These are phyloP conservation scores for Phytopythium sindhum DNA, from an alignment of 352 stramenopile genomes.

Conservation along the genomic window DNA sequence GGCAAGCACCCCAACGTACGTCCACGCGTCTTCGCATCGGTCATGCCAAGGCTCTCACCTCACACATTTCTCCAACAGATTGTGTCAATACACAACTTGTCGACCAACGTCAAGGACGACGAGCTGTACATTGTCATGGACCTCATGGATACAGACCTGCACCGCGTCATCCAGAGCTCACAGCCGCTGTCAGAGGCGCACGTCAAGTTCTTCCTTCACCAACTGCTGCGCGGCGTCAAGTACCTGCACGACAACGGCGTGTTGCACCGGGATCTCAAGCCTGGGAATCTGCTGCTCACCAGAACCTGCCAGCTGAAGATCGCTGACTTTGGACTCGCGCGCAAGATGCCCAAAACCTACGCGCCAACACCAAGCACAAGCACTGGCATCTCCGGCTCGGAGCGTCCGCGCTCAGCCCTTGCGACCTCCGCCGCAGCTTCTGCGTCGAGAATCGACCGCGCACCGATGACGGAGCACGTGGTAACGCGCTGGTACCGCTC, in stretches of 20 bases:
- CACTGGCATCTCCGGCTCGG: background rate
- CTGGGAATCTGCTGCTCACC: constrained; percentile 75
- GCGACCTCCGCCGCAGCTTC: constrained; percentile 17
- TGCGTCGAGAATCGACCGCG: constrained; percentile 15
- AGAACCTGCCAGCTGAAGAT: constrained; percentile 82
- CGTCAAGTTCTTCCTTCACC: constrained; percentile 91
- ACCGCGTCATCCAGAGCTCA: constrained; percentile 84
- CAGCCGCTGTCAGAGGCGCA: constrained; percentile 69
- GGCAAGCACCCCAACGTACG: constrained; percentile 83
- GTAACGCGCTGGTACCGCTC: constrained; percentile 91
- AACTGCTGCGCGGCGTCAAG: constrained; percentile 86
- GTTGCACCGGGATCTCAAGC: constrained; percentile 81
- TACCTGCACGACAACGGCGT: constrained; percentile 76
- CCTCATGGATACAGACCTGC: constrained; percentile 93
- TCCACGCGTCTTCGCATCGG: background rate
- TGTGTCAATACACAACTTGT: constrained; percentile 78
- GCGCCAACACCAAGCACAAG: background rate
- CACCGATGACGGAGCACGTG: constrained; percentile 80
- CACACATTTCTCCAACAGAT: constrained; percentile 36
- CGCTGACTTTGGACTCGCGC: constrained; percentile 70
- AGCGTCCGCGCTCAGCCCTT: constrained; percentile 50
- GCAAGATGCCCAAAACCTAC: constrained; percentile 39
- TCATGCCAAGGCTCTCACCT: background rate
- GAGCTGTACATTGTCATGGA: constrained; percentile 96
- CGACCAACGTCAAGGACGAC: constrained; percentile 85